phyloP scores from a whole-genome alignment of 441 rosid genomes.

The Corymbia citriodora region DNA sequence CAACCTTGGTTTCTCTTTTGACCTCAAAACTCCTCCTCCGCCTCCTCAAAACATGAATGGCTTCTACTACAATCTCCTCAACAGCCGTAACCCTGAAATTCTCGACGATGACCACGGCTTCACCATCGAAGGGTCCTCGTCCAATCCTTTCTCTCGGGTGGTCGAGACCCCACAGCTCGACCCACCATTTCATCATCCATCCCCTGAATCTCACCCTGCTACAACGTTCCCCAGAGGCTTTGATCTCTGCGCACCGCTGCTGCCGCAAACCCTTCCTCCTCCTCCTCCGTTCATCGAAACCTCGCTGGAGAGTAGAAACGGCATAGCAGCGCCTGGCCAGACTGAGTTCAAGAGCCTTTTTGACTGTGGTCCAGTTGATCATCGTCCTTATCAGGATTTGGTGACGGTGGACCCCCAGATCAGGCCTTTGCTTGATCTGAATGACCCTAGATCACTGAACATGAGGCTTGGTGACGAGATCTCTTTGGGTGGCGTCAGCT shows the following conservation, averaged over 20 bases:
- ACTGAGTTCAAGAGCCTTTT: background rate
- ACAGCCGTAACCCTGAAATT: background rate
- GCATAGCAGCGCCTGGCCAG: background rate
- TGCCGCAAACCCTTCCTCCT: background rate
- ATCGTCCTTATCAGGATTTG: background rate
- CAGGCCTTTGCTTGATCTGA: background rate
- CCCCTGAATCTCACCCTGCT: background rate
- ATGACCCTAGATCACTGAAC: background rate
- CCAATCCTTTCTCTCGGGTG: background rate
- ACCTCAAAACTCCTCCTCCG: background rate
- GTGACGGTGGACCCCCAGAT: background rate
- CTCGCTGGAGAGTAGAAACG: background rate
- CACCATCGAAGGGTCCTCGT: background rate
- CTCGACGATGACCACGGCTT: background rate
- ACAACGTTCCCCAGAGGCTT: background rate
- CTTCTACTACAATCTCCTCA: constrained; percentile 7
- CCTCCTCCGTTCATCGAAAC: background rate
- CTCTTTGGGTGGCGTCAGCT: constrained; percentile 8
- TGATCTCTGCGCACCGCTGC: background rate
- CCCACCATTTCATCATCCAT: background rate
- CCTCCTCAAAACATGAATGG: background rate
- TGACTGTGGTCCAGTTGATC: background rate
- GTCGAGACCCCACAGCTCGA: background rate
- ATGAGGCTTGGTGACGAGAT: background rate
- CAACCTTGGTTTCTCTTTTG: constrained; percentile 2